These are phyloP conservation scores for Aureobasidium sp. DNA, from an alignment of 2,329 filamentous ascomycete species.

Conservation along the genomic window DNA sequence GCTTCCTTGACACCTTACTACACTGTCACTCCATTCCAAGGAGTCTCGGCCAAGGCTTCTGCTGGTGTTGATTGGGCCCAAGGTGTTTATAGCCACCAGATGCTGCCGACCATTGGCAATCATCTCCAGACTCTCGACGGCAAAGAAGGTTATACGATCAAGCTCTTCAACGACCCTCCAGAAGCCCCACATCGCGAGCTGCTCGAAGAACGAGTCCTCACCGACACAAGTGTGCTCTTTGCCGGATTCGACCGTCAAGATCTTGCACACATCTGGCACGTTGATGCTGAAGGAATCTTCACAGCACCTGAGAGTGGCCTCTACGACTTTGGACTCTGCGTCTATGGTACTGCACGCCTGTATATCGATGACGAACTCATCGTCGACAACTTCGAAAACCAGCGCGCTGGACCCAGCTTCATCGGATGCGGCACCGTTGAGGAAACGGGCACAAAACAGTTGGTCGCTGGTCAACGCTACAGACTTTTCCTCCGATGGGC, in stretches of 20 bases:
- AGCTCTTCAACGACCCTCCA: slow-evolving; percentile 48
- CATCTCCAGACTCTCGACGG: background rate
- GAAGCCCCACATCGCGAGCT: slow-evolving; percentile 33
- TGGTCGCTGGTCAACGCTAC: background rate
- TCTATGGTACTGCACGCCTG: slow-evolving; percentile 34
- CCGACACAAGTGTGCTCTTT: slow-evolving; percentile 38
- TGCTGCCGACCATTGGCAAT: background rate
- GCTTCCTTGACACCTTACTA: slow-evolving; percentile 10
- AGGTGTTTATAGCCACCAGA: slow-evolving; percentile 15
- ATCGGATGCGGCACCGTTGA: slow-evolving; percentile 56
- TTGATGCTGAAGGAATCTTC: slow-evolving; percentile 46
- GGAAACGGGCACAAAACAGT: slow-evolving; percentile 45
- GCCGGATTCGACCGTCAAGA: slow-evolving; percentile 34
- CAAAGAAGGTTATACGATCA: background rate
- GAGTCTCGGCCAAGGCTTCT: background rate
- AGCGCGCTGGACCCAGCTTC: slow-evolving; percentile 52
- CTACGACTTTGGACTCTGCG: slow-evolving; percentile 57
- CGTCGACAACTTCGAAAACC: slow-evolving; percentile 36
- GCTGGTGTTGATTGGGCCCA: slow-evolving; percentile 10
- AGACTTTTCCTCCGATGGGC: background rate
- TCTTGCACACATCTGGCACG: slow-evolving; percentile 27
- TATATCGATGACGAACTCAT: slow-evolving; percentile 25
- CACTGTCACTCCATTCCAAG: slow-evolving; percentile 9
- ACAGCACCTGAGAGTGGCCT: slow-evolving; percentile 51
- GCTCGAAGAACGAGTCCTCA: slow-evolving; percentile 42